These are phyloP conservation scores for Fomitopsis schrenkii DNA, from an alignment of 1,284 basidiomycete genomes.

Conservation along the genomic window DNA sequence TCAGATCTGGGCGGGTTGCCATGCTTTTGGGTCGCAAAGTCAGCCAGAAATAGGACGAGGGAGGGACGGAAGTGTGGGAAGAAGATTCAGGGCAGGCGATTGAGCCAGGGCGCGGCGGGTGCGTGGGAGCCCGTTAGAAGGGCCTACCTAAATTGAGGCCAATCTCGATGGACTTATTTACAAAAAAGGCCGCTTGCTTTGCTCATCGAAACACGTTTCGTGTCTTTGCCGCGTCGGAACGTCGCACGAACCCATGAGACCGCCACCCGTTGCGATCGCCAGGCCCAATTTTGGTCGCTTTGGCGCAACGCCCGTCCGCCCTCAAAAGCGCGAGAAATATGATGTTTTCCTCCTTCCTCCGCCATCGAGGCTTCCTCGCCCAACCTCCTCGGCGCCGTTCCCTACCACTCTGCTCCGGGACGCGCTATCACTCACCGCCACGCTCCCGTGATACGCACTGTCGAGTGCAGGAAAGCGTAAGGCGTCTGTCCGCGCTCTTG, in stretches of 20 bases:
- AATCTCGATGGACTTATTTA: conserved; percentile 22
- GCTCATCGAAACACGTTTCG: conserved; percentile 56
- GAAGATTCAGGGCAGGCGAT: conserved; percentile 5
- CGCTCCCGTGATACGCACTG: conserved; percentile 26
- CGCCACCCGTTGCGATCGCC: conserved; percentile 45
- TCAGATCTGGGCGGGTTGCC: background rate
- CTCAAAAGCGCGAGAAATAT: conserved; percentile 31
- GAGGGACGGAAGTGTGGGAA: conserved; percentile 4
- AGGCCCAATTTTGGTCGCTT: conserved; percentile 38
- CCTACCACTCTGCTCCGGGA: conserved; percentile 18
- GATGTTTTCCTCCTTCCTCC: conserved; percentile 28
- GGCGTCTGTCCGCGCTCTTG: conserved; percentile 20
- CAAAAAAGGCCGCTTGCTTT: conserved; percentile 27
- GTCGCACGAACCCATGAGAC: conserved; percentile 35
- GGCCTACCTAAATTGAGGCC: conserved; percentile 12
- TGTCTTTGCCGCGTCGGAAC: conserved; percentile 44
- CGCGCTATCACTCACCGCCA: conserved; percentile 19
- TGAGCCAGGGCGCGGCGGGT: conserved; percentile 5
- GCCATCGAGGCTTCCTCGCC: conserved; percentile 15
- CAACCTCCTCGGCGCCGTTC: conserved; percentile 14
- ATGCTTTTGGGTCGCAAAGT: background rate
- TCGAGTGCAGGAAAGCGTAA: conserved; percentile 27
- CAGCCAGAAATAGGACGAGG: background rate
- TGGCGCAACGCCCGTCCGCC: conserved; percentile 34
- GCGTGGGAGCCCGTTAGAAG: conserved; percentile 8